Evolutionary conservation across 75 land plant species (phyloP).

Genomic region (Azolla pinnata): DNA sequence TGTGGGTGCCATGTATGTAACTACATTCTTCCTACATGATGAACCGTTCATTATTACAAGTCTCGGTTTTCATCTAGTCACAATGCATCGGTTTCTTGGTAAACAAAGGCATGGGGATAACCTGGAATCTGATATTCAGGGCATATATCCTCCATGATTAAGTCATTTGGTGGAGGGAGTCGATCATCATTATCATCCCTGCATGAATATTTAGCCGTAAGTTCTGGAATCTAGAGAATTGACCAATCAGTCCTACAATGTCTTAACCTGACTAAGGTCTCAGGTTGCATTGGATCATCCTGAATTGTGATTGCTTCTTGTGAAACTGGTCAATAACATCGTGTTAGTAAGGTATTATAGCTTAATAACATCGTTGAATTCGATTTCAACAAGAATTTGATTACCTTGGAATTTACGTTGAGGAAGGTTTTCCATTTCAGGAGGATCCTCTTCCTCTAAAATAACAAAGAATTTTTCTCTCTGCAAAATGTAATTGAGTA

Average conservation of each 20-base stretch:
- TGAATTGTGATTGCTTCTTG: constrained; percentile 7
- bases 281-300: background rate
- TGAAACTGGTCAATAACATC: background rate
- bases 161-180: constrained; percentile 7
- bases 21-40: no score
- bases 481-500: no score
- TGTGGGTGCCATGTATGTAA: no score
- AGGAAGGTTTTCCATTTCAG: background rate
- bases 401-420: background rate
- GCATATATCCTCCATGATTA: constrained; percentile 16
- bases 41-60: no score
- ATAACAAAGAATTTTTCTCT: constrained; percentile 1
- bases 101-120: no score
- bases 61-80: no score
- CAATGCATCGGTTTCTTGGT: no score
- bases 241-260: background rate
- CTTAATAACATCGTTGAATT: no score
- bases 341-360: no score
- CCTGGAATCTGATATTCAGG: constrained; percentile 23
- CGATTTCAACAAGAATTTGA: no score
- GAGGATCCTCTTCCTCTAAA: background rate
- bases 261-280: background rate
- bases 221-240: background rate
- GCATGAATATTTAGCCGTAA: background rate
- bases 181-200: constrained; percentile 5